A percentile compares a stretch with the other conserved stretches of the same genome.
phyloP scores from a whole-genome alignment of 179 eudicot genomes.

The Drosera spatulata region DNA sequence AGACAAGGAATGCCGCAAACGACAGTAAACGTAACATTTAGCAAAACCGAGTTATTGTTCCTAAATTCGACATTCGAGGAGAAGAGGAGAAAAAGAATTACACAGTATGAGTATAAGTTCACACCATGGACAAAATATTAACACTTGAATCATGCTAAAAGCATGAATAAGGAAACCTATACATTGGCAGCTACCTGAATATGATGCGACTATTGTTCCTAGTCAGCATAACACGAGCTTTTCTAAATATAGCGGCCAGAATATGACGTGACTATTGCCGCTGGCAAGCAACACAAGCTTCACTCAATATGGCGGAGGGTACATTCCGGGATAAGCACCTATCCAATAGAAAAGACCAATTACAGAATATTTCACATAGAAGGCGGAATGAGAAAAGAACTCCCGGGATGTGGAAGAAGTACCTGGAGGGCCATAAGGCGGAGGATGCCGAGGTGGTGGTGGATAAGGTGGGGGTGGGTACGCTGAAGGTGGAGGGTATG shows the following conservation, averaged over 20 bases:
- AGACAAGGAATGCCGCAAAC: too few species aligned
- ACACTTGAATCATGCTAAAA: constrained; percentile 11
- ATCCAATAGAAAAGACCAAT: background rate
- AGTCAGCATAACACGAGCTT: too few species aligned
- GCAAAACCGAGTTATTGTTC: too few species aligned
- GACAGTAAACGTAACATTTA: too few species aligned
- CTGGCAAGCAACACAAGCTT: constrained; percentile 1
- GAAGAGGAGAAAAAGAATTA: too few species aligned
- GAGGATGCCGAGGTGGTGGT: constrained; percentile 30
- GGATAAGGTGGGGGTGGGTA: constrained; percentile 31
- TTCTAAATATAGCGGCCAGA: background rate
- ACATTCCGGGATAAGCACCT: constrained; percentile 39
- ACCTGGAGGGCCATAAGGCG: constrained; percentile 36
- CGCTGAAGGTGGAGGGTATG: constrained; percentile 30
- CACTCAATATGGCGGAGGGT: constrained; percentile 47
- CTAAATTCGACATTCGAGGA: too few species aligned
- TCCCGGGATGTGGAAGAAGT: constrained; percentile 17
- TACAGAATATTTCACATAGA: constrained; percentile 1
- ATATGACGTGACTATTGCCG: background rate
- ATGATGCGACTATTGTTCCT: constrained; percentile 2
- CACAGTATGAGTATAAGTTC: too few species aligned
- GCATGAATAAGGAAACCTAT: constrained; percentile 1
- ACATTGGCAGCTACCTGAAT: constrained; percentile 6
- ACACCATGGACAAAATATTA: constrained; percentile 1
- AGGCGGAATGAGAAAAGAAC: background rate